A percentile compares a stretch with the other conserved stretches of the same genome.
phyloP scores from a whole-genome alignment of 768 basidiomycete genomes.

The Pleurotus tuber-regium region DNA sequence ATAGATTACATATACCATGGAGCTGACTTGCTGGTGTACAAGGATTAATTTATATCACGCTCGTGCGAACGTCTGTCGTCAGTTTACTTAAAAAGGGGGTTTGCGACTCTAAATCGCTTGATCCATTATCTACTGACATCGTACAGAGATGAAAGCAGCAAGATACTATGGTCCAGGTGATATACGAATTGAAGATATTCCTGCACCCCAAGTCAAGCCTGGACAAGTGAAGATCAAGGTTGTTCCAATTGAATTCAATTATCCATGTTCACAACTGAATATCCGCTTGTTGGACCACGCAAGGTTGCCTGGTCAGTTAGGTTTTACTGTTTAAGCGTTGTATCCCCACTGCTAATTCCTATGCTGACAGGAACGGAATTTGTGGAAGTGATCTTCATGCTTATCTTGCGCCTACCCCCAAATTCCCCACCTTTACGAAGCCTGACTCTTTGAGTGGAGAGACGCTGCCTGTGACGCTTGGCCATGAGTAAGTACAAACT shows the following conservation, averaged over 20 bases:
- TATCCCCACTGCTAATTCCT: neutral
- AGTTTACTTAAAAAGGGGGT: no score
- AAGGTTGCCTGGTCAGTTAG: slow-evolving; percentile 32
- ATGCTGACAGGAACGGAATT: slow-evolving; percentile 22
- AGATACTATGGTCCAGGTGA: slow-evolving; percentile 11
- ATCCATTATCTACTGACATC: neutral
- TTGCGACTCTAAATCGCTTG: no score
- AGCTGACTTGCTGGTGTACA: no score
- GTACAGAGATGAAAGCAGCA: slow-evolving; percentile 7
- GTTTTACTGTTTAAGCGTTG: neutral
- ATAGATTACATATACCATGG: no score
- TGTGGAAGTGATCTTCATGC: slow-evolving; percentile 50
- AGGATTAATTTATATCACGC: no score
- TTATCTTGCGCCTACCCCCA: slow-evolving; percentile 26
- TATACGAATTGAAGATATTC: slow-evolving; percentile 8
- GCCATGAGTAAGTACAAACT: slow-evolving; percentile 42
- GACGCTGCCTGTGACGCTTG: slow-evolving; percentile 38
- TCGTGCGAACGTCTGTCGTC: no score
- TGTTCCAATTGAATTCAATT: neutral
- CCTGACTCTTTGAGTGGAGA: slow-evolving; percentile 37
- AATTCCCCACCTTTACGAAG: slow-evolving; percentile 27
- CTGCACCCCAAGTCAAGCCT: neutral
- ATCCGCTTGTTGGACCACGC: no score
- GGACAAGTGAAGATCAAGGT: slow-evolving; percentile 11
- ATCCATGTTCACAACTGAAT: no score